Evolutionary conservation across 2,329 filamentous ascomycete species (phyloP), one percentile per base, ranked within the genome.

Genomic region (Aureobasidium uvarum): DNA sequence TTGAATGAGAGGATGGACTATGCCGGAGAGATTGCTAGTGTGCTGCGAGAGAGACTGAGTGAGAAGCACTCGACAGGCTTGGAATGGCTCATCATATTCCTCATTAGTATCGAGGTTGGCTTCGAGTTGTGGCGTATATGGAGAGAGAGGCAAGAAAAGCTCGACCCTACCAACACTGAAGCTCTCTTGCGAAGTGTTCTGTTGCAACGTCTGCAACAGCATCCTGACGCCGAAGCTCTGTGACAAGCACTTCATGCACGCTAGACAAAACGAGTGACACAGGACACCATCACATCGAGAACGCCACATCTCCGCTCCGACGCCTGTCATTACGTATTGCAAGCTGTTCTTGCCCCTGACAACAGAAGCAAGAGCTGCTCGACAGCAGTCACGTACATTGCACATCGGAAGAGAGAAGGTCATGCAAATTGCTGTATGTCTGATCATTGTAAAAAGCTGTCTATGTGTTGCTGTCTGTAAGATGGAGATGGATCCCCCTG

Each of bases 1-100:
- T 79, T 98, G 70, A 99, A 99, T 76, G 91, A 96, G 79, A 96
- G 96, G 80, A 96, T 99, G 86, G 94, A 96, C 73, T 98, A 99
- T 75, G 95, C 94, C 0, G 91, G 95, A 73, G 94, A 98, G 76
- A 97, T 97, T 75, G 92, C 95, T 7, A 91, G 84, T 62, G 93
- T 98, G 18, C 79, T 98, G 67, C 84, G 95, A 66, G 92, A 97
- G 76, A 88, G 93, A 74, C 83, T 96, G 64, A 96, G 90, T 74
- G 93, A 98, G 81, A 92, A 91, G 75, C 92, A 98, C 74, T 90
- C 91, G 18, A 86, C 93, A 36, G 84, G 91, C 64, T 82, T 99
- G 13, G 95, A 98, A 79, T 94, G 91, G 89, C 96, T 96, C 71
- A 98, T 99, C 75, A 98, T 99, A 72, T 82, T 91, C 2, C 84